Evolutionary conservation across 495 filamentous ascomycete species (phyloP).

Genomic region (Neurospora sp.): DNA sequence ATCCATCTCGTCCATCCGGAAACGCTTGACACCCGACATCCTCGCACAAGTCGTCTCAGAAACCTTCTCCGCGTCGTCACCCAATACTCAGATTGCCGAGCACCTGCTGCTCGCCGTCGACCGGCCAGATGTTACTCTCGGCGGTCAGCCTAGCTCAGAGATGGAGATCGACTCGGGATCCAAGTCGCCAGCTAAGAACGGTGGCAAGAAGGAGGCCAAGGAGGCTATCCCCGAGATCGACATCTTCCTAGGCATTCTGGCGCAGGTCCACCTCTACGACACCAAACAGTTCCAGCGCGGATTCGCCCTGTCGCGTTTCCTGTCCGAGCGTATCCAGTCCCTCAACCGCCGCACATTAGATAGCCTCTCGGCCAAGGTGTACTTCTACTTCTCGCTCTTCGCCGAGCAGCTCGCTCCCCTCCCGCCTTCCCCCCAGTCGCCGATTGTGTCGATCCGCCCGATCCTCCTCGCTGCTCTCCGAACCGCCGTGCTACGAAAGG

Average conservation of each 20-base stretch:
- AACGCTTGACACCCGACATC: slow-evolving; percentile 72
- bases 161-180: slow-evolving; percentile 63
- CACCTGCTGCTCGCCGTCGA: slow-evolving; percentile 59
- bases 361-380: slow-evolving; percentile 85
- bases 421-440: slow-evolving; percentile 75
- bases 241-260: slow-evolving; percentile 79
- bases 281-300: slow-evolving; percentile 66
- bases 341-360: slow-evolving; percentile 92
- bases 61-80: slow-evolving; percentile 50
- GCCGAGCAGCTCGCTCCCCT: slow-evolving; percentile 78
- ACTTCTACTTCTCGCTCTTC: slow-evolving; percentile 96
- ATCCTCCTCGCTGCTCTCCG: slow-evolving; percentile 79
- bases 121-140: slow-evolving; percentile 50
- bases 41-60: slow-evolving; percentile 72
- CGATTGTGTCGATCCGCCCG: slow-evolving; percentile 76
- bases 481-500: slow-evolving; percentile 89
- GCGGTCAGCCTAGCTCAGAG: slow-evolving; percentile 36
- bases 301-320: slow-evolving; percentile 66
- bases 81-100: slow-evolving; percentile 53
- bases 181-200: slow-evolving; percentile 36
- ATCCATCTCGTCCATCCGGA: slow-evolving; percentile 90
- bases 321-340: slow-evolving; percentile 75
- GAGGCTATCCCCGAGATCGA: slow-evolving; percentile 84
- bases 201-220: slow-evolving; percentile 49
- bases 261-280: slow-evolving; percentile 85